Evolutionary conservation across 139 green algal species (phyloP).

Genomic region (Tetradesmus lagerheimii): DNA sequence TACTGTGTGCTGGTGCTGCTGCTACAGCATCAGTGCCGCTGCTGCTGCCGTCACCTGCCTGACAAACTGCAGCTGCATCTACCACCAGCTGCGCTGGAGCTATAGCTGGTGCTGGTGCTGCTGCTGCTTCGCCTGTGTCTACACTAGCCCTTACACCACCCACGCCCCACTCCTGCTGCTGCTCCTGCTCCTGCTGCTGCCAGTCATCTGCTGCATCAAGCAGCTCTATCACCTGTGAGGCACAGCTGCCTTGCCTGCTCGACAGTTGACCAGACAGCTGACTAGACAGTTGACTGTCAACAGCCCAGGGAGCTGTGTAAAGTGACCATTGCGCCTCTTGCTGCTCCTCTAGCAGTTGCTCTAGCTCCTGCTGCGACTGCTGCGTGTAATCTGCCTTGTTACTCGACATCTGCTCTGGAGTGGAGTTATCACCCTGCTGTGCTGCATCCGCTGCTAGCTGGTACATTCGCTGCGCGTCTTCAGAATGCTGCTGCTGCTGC

Average conservation of each 20-base stretch:
- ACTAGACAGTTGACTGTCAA: neutral
- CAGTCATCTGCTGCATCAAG: neutral
- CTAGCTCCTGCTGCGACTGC: neutral
- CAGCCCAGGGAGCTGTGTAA: neutral
- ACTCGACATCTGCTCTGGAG: neutral
- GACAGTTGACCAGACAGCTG: neutral
- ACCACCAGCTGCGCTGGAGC: no score
- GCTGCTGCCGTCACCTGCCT: no score
- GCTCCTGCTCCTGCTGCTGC: neutral
- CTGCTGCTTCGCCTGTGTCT: no score
- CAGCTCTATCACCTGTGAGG: neutral
- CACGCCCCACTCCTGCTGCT: neutral
- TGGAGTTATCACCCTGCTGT: neutral
- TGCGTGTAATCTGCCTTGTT: neutral
- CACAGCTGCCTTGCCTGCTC: neutral
- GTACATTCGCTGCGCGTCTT: neutral
- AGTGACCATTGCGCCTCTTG: neutral
- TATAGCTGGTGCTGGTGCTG: no score
- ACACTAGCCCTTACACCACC: no score
- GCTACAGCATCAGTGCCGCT: no score
- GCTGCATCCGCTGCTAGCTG: no score
- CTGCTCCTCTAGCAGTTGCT: neutral
- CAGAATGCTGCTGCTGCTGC: no score
- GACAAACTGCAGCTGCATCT: no score
- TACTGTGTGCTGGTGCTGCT: no score